These are phyloP conservation scores for Aspergillus melleus DNA, from an alignment of 2,329 filamentous ascomycete genomes.

Conservation along the genomic window DNA sequence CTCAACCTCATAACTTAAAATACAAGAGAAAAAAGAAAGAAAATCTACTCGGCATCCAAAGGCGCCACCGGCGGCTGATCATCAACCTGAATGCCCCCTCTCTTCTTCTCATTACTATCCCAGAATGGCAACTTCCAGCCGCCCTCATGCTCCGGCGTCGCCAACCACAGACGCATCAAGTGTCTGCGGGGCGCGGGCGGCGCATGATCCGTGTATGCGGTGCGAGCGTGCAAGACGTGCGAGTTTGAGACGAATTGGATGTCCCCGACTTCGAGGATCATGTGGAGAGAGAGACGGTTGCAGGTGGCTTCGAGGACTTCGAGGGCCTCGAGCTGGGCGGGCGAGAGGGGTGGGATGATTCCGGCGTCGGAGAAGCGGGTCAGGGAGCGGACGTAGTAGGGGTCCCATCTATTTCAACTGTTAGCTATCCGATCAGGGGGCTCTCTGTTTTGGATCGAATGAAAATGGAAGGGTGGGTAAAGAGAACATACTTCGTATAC, in stretches of 20 bases:
- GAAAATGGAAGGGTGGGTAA: not conserved
- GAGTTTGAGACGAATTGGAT: slow-evolving; percentile 83
- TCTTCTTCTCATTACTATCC: slow-evolving; percentile 80
- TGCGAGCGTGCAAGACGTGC: slow-evolving; percentile 78
- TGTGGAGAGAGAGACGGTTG: slow-evolving; percentile 71
- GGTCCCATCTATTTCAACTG: slow-evolving; percentile 63
- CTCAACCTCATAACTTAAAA: not conserved
- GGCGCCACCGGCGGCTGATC: slow-evolving; percentile 73
- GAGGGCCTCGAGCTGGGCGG: slow-evolving; percentile 67
- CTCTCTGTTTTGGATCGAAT: no score
- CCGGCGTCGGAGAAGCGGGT: slow-evolving; percentile 71
- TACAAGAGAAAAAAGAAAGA: not conserved
- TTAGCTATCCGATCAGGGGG: not conserved
- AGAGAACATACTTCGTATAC: slow-evolving; percentile 64
- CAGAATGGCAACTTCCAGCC: slow-evolving; percentile 83
- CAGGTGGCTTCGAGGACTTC: slow-evolving; percentile 74
- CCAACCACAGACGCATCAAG: slow-evolving; percentile 80
- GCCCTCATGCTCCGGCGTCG: slow-evolving; percentile 76
- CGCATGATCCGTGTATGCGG: slow-evolving; percentile 72
- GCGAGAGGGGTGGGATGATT: slow-evolving; percentile 69
- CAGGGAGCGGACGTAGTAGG: slow-evolving; percentile 80
- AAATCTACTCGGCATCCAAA: slow-evolving; percentile 70
- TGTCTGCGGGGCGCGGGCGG: slow-evolving; percentile 72
- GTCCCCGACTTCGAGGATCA: slow-evolving; percentile 82
- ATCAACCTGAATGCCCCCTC: slow-evolving; percentile 85